phyloP scores from a whole-genome alignment of 352 stramenopile species.

The Pythium apleroticum region DNA sequence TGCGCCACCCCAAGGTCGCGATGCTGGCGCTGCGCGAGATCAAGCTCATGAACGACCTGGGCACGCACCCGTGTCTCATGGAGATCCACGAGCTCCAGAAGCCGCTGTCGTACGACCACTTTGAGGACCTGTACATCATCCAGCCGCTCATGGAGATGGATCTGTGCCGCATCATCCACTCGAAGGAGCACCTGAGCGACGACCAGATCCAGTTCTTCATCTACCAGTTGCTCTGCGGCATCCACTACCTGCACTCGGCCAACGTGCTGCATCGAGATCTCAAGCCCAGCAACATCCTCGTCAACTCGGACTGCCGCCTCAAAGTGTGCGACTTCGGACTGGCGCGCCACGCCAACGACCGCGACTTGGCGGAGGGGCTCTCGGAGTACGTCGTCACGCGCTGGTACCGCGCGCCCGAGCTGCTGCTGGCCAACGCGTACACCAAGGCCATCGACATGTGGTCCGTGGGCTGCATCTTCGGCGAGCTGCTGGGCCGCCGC shows the following conservation, averaged over 20 bases:
- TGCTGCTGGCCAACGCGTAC: slow-evolving; percentile 83
- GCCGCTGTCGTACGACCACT: slow-evolving; percentile 84
- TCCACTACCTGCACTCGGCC: slow-evolving; percentile 95
- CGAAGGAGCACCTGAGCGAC: slow-evolving; percentile 88
- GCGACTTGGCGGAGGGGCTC: slow-evolving; percentile 75
- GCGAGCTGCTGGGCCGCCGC: slow-evolving; percentile 93
- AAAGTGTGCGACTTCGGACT: slow-evolving; percentile 91
- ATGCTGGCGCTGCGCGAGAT: slow-evolving; percentile 85
- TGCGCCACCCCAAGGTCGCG: slow-evolving; percentile 83
- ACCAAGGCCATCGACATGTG: slow-evolving; percentile 93
- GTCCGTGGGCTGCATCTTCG: slow-evolving; percentile 99
- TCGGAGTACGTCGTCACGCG: slow-evolving; percentile 95
- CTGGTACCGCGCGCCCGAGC: slow-evolving; percentile 90
- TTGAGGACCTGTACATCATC: slow-evolving; percentile 98
- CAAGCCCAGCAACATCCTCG: slow-evolving; percentile 97
- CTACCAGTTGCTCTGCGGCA: slow-evolving; percentile 94
- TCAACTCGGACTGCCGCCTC: slow-evolving; percentile 91
- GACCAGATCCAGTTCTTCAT: slow-evolving; percentile 97
- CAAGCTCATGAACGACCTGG: slow-evolving; percentile 87
- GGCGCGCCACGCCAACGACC: slow-evolving; percentile 74
- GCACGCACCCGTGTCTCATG: slow-evolving; percentile 75
- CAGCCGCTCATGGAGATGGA: slow-evolving; percentile 98
- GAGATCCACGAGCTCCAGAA: slow-evolving; percentile 82
- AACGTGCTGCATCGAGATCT: slow-evolving; percentile 96
- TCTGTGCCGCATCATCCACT: slow-evolving; percentile 88